Base-by-base conservation (phyloP, 148 eudicot species). In the Nyssa sinensis region DNA sequence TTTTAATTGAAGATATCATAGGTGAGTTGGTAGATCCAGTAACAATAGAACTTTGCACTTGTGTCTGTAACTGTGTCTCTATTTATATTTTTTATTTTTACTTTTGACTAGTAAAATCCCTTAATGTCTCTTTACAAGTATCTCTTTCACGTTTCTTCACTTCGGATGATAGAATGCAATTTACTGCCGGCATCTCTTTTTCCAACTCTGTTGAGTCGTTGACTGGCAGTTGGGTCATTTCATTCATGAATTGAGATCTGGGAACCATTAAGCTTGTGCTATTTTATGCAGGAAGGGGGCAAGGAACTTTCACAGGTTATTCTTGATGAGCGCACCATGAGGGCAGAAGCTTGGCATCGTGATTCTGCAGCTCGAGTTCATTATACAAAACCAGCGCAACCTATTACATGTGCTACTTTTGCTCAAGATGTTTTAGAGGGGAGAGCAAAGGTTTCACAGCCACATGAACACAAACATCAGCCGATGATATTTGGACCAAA, bases 371-470 rank as follows among this genome's bases (percentile, higher is more conserved):
- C 84, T 77, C 91, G 95, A 78, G 89, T 90, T 75, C 92, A 63
- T 28, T 92, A 81, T 81, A 82, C 91, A 12, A 86, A 80, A 79
- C 93, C 99, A 25, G 90, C 98, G 41, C 82, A 82, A 62, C 99
- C 99, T 14, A 92, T 95, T 76, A 89, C 97, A 37, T 95, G 99
- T 76, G 99, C 97, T 49, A 89, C 99, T 72, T 95, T 95, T 84
- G 99, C 99, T 72, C 97, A 95, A 81, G 99, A 95, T 84, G 99
- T 96, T 71, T 63, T 96, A 62, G 99, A 96, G 79, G 99, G 99
- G 77, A 93, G 99, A 72, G 97, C 97, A 19, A 74, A 66, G 53
- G 89, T 91, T 80, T 87, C 93, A 62, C 92, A 93, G 69, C 84
- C 80, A 51, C 98, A 93, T 70, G 98, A 93, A 32, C 99, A 96